Percentiles rank a stretch among this genome's conserved stretches.
These are phyloP conservation scores for Clohesyomyces aquaticus DNA, from an alignment of 495 filamentous ascomycete genomes.

Conservation along the genomic window DNA sequence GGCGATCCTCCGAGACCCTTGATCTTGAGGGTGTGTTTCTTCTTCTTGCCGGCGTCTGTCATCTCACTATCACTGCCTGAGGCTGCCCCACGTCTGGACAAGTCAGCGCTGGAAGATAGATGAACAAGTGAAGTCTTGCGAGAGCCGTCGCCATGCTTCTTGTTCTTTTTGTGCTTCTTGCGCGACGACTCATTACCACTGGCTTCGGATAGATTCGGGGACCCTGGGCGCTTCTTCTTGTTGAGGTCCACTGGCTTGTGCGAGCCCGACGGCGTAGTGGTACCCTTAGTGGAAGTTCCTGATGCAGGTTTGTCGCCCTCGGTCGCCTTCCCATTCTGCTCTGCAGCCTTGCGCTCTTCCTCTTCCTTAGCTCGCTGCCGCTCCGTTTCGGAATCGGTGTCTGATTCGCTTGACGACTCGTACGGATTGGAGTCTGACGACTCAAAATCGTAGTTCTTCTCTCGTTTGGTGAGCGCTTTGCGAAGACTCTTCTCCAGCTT, in stretches of 20 bases:
- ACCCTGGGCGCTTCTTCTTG: conserved; percentile 83
- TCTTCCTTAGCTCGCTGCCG: conserved; percentile 59
- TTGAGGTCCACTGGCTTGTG: conserved; percentile 46
- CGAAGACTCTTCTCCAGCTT: conserved; percentile 70
- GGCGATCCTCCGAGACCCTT: conserved; percentile 46
- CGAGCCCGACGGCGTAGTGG: conserved; percentile 72
- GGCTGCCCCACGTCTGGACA: conserved; percentile 57
- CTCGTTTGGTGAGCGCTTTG: conserved; percentile 79
- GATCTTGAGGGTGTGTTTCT: conserved; percentile 71
- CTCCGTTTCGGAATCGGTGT: conserved; percentile 39
- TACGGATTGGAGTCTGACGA: conserved; percentile 79
- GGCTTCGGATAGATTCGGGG: conserved; percentile 82
- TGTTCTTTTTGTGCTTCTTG: conserved; percentile 86
- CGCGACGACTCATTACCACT: conserved; percentile 87
- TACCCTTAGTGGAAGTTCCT: conserved; percentile 62
- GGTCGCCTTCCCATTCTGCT: conserved; percentile 56
- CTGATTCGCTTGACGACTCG: conserved; percentile 47
- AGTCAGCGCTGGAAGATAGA: conserved; percentile 43
- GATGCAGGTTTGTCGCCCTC: conserved; percentile 45
- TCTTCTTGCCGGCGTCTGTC: conserved; percentile 68
- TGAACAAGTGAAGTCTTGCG: conserved; percentile 51
- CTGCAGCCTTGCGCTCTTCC: conserved; percentile 72
- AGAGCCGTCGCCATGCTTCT: conserved; percentile 48
- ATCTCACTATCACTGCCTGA: conserved; percentile 82
- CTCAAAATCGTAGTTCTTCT: conserved; percentile 79